Evolutionary conservation across 306 rosid genomes (phyloP).

Genomic region (Nissolia schottii): DNA sequence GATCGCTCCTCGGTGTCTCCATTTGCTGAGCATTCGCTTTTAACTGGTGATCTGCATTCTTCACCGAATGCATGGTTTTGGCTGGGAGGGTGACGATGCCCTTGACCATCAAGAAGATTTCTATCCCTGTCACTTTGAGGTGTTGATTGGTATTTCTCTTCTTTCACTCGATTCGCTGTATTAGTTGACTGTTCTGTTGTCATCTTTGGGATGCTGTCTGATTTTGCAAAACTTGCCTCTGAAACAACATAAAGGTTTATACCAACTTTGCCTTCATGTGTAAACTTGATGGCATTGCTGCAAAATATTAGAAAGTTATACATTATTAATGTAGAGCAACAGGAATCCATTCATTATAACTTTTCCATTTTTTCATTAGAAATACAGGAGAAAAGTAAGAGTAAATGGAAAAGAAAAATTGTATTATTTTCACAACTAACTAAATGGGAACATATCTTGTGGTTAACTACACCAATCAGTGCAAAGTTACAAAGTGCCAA

Average conservation of each 20-base stretch:
- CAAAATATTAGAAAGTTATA: background rate
- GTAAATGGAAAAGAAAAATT: background rate
- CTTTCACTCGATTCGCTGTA: conserved; percentile 39
- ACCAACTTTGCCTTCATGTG: conserved; percentile 86
- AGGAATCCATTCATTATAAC: background rate
- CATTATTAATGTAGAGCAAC: background rate
- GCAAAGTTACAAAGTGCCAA: background rate
- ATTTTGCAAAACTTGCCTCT: conserved; percentile 41
- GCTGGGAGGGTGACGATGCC: conserved; percentile 26
- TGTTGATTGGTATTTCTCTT: conserved; percentile 35
- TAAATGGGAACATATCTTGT: background rate
- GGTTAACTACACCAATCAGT: background rate
- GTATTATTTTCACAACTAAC: background rate
- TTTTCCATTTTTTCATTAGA: background rate
- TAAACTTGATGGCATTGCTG: conserved; percentile 92
- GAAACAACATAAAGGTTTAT: conserved; percentile 54
- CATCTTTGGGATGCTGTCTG: conserved; percentile 30
- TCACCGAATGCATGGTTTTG: conserved; percentile 32
- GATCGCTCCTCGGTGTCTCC: conserved; percentile 43
- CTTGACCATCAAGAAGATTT: conserved; percentile 28
- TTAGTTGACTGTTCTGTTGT: conserved; percentile 24
- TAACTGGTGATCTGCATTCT: conserved; percentile 40
- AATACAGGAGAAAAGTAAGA: background rate
- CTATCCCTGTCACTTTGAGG: conserved; percentile 26
- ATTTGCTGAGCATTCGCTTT: conserved; percentile 41